These are phyloP conservation scores for Termitomyces sp. DNA, from an alignment of 768 basidiomycete species.

Conservation along the genomic window DNA sequence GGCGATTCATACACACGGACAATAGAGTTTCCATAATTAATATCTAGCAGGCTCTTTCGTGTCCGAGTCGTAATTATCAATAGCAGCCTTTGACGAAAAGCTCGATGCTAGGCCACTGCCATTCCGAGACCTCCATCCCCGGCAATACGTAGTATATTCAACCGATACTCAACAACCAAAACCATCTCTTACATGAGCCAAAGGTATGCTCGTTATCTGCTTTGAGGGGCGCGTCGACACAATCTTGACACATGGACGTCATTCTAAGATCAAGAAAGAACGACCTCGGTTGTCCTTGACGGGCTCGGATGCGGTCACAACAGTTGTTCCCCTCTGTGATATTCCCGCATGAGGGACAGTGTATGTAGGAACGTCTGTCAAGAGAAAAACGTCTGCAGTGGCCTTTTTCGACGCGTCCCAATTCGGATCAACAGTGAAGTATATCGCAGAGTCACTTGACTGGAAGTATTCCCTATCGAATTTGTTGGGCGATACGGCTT, in stretches of 20 bases:
- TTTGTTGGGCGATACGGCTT: background rate
- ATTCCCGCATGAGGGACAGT: background rate
- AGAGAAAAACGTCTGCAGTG: background rate
- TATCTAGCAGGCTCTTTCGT: too few relatives aligned
- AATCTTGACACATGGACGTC: background rate
- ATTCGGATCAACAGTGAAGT: constrained; percentile 3
- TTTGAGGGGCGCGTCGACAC: too few relatives aligned
- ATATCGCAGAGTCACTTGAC: background rate
- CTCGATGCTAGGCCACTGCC: too few relatives aligned
- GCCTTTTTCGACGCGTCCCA: background rate
- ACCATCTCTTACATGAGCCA: too few relatives aligned
- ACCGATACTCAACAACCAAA: too few relatives aligned
- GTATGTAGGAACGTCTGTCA: background rate
- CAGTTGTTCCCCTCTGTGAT: background rate
- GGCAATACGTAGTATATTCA: too few relatives aligned
- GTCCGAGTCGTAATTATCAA: too few relatives aligned
- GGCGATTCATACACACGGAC: too few relatives aligned
- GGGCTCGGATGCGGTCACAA: background rate
- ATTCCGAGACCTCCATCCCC: too few relatives aligned
- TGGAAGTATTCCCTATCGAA: background rate
- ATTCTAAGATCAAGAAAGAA: constrained; percentile 2
- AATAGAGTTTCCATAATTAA: too few relatives aligned
- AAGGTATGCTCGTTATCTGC: too few relatives aligned
- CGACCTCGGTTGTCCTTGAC: background rate
- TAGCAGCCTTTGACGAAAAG: too few relatives aligned